These are phyloP conservation scores for Sonneratia alba DNA, from an alignment of 345 rosid species.

Conservation along the genomic window DNA sequence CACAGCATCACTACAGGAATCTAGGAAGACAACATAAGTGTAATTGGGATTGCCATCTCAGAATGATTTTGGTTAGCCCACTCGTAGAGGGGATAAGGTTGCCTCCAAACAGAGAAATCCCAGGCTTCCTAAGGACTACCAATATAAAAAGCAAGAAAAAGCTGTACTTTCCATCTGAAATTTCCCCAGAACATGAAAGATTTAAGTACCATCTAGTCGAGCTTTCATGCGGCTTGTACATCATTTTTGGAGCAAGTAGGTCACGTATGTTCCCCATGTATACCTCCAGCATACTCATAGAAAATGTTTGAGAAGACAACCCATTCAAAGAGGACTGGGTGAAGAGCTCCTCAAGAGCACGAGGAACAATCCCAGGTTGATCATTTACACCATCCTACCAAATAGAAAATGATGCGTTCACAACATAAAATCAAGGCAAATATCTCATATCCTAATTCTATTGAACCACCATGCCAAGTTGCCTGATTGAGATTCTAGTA, in stretches of 20 bases:
- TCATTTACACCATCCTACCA: conserved; percentile 61
- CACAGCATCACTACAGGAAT: too few species aligned
- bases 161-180: not conserved
- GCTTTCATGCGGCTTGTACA: conserved; percentile 30
- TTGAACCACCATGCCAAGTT: not conserved
- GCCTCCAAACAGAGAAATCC: too few species aligned
- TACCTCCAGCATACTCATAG: conserved; percentile 94
- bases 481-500: not conserved
- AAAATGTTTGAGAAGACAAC: conserved; percentile 41
- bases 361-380: conserved; percentile 70
- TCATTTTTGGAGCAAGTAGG: conserved; percentile 55
- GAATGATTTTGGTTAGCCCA: too few species aligned
- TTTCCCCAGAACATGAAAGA: not conserved
- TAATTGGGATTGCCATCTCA: too few species aligned
- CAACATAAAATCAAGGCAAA: not conserved
- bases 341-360: conserved; percentile 63
- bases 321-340: conserved; percentile 32
- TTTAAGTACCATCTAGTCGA: conserved; percentile 38
- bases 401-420: not conserved
- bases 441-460: not conserved
- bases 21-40: too few species aligned
- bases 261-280: conserved; percentile 79
- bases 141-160: not conserved
- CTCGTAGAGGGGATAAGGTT: too few species aligned
- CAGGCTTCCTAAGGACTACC: not conserved